A percentile compares a stretch with the other conserved stretches of the same genome.
Evolutionary conservation across 1,284 basidiomycete genomes (phyloP).

Genomic region (Apiotrichum veenhuisii): DNA sequence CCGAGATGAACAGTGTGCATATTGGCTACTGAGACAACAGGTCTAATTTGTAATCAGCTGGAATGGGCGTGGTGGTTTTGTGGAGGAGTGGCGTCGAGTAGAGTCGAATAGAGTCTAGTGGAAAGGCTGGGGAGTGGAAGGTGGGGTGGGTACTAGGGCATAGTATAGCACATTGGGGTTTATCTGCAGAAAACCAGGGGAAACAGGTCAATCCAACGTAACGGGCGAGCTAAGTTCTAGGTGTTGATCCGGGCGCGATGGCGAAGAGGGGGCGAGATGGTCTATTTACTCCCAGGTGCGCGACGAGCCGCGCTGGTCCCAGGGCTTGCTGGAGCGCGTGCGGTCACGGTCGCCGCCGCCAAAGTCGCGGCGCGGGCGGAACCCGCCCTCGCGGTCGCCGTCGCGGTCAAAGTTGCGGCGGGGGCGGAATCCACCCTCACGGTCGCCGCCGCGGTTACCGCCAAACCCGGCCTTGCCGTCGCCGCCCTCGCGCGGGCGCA

Average conservation of each 20-base stretch:
- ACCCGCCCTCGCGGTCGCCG: neutral
- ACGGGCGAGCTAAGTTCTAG: too few species aligned
- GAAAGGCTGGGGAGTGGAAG: neutral
- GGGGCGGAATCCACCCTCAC: slow-evolving; percentile 2
- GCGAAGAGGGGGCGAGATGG: neutral
- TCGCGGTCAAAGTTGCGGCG: slow-evolving; percentile 5
- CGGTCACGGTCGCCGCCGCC: slow-evolving; percentile 3
- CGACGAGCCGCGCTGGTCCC: too few species aligned
- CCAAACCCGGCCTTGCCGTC: neutral
- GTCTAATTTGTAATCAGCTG: neutral
- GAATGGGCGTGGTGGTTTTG: neutral
- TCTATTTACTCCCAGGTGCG: neutral
- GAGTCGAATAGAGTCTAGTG: neutral
- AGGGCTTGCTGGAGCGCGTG: neutral
- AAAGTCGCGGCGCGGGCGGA: neutral
- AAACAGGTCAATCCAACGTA: too few species aligned
- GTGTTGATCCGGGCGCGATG: too few species aligned
- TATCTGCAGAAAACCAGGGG: too few species aligned
- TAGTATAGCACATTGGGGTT: too few species aligned
- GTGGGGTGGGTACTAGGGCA: neutral
- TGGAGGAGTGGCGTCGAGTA: neutral
- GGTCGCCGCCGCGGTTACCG: neutral
- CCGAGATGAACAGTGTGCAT: slow-evolving; percentile 1
- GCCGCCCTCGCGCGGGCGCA: neutral
- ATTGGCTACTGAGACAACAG: slow-evolving; percentile 8